These are phyloP conservation scores for Logfia minima DNA, from an alignment of 129 eudicot genomes.

Conservation along the genomic window DNA sequence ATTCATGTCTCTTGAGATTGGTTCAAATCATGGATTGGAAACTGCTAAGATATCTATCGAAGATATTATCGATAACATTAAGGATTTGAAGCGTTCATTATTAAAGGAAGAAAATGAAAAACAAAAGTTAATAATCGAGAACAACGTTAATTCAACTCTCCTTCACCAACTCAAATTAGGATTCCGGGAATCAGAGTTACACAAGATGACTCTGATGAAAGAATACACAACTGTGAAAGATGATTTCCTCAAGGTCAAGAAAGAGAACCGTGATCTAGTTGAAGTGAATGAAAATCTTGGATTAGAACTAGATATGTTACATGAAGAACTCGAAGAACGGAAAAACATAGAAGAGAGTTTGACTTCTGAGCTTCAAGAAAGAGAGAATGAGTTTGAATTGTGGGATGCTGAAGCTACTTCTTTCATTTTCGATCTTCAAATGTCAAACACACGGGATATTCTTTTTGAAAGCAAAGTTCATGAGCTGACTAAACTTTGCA, in stretches of 20 bases:
- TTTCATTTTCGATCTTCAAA: constrained; percentile 84
- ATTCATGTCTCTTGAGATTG: constrained; percentile 54
- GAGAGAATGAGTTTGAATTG: constrained; percentile 67
- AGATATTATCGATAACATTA: constrained; percentile 44
- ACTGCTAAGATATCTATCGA: constrained; percentile 48
- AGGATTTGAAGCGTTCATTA: constrained; percentile 46
- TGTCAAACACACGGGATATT: constrained; percentile 62
- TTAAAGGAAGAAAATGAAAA: constrained; percentile 53
- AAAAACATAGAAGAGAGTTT: constrained; percentile 50
- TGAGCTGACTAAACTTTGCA: constrained; percentile 63
- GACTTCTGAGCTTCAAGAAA: constrained; percentile 65
- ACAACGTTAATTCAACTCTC: constrained; percentile 53
- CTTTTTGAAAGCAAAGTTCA: constrained; percentile 62
- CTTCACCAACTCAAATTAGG: constrained; percentile 52
- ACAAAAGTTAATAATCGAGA: constrained; percentile 64
- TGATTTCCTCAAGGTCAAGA: constrained; percentile 4
- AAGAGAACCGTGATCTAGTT: constrained; percentile 36
- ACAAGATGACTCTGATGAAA: constrained; percentile 37
- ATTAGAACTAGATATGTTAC: constrained; percentile 54
- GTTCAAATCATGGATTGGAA: constrained; percentile 31
- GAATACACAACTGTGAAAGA: constrained; percentile 6
- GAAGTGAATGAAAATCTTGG: constrained; percentile 51
- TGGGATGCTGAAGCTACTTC: constrained; percentile 95
- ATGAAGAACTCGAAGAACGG: constrained; percentile 58
- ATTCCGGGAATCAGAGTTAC: constrained; percentile 50